phyloP scores from a whole-genome alignment of 192 early-diverging fungal genomes.

The Linnemannia exigua region DNA sequence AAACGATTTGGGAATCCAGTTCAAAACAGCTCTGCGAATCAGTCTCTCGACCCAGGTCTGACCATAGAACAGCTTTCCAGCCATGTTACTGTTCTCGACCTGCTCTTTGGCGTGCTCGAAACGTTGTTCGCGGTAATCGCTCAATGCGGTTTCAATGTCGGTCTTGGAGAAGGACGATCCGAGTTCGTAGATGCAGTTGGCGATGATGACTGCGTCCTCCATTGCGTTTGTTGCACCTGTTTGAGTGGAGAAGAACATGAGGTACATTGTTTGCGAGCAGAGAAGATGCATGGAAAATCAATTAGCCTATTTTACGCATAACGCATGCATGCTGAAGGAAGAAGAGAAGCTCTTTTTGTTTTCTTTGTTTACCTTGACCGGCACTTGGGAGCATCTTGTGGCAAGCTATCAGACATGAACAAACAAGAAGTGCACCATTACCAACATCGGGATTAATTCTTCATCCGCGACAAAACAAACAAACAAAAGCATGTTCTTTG shows the following conservation, averaged over 20 bases:
- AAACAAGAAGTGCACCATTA: background rate
- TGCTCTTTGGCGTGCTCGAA: slow-evolving; percentile 21
- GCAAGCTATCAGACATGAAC: background rate
- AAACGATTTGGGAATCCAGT: slow-evolving; percentile 12
- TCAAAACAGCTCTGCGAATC: slow-evolving; percentile 19
- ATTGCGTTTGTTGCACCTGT: slow-evolving; percentile 33
- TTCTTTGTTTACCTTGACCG: slow-evolving; percentile 22
- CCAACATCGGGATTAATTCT: background rate
- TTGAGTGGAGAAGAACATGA: background rate
- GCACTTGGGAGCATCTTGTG: slow-evolving; percentile 32
- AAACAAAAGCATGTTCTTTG: background rate
- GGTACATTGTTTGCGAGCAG: background rate
- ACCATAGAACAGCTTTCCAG: background rate
- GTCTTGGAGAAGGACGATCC: background rate
- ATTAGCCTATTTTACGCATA: background rate
- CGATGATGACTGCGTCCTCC: slow-evolving; percentile 37
- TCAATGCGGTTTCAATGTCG: slow-evolving; percentile 1
- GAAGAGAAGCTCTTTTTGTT: background rate
- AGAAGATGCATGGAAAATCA: background rate
- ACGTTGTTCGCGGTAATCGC: slow-evolving; percentile 21
- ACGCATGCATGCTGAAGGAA: background rate
- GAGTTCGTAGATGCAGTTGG: slow-evolving; percentile 36
- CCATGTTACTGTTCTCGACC: slow-evolving; percentile 8
- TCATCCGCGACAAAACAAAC: background rate
- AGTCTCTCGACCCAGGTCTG: slow-evolving; percentile 16